phyloP scores from a whole-genome alignment of 164 flowering plant species.

The Echeveria elegans region DNA sequence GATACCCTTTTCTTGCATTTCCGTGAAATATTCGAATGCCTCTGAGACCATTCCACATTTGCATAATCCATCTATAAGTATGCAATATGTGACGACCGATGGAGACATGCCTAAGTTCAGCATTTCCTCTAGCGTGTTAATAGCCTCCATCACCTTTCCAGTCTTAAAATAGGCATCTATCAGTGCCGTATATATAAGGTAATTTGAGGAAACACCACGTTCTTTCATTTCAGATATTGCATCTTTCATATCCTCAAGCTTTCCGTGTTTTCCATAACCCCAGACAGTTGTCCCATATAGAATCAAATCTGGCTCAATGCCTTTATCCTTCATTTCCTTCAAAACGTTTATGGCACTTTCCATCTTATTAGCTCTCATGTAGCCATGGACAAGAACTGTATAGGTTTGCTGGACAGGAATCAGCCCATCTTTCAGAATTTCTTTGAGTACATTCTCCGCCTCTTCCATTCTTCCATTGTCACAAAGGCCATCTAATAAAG shows the following conservation, averaged over 20 bases:
- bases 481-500: conserved; percentile 66
- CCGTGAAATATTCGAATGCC: conserved; percentile 42
- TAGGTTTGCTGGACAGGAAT: conserved; percentile 42
- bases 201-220: conserved; percentile 31
- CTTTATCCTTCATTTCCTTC: conserved; percentile 43
- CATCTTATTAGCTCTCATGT: conserved; percentile 35
- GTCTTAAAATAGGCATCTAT: conserved; percentile 67
- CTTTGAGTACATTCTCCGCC: conserved; percentile 53
- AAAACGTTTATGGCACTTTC: conserved; percentile 37
- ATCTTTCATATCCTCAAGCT: conserved; percentile 43
- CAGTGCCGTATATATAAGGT: conserved; percentile 51
- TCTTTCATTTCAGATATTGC: conserved; percentile 45
- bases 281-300: conserved; percentile 60
- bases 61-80: conserved; percentile 72
- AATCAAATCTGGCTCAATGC: conserved; percentile 36
- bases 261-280: conserved; percentile 58
- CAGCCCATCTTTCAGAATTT: conserved; percentile 40
- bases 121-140: conserved; percentile 53
- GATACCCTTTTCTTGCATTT: conserved; percentile 36
- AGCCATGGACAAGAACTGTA: conserved; percentile 67
- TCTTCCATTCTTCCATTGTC: conserved; percentile 46
- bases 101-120: conserved; percentile 33
- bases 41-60: conserved; percentile 46
- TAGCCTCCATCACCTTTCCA: conserved; percentile 48
- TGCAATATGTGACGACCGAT: conserved; percentile 59